Base-by-base conservation (phyloP, 176 grass and related monocot genomes). In the Triticum timopheevii region DNA sequence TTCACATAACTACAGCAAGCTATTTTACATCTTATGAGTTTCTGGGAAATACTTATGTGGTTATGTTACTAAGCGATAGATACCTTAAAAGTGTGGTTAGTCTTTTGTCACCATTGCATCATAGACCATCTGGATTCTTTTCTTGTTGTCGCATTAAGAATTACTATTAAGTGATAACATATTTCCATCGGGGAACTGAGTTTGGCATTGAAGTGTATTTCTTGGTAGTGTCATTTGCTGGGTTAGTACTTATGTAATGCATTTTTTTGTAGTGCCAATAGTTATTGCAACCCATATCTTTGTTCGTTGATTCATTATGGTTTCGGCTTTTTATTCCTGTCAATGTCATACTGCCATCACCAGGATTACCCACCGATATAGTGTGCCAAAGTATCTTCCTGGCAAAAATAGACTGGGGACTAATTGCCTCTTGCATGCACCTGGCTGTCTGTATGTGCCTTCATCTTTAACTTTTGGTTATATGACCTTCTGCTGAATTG, bases 401-500 rank as follows among this genome's bases (percentile, higher is more conserved):
- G 34, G 65, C 66, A 19, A 68, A 44, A 76, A 9, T 77, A 31
- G n/a, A 75, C 13, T 69, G 23, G 15, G 3, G 36, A 6, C 44
- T 76, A 80, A 65, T 75, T 84, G 6, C 82, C 11, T 77, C 56
- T 76, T 76, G 6, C 65, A 34, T 86, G 28, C 38, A 24, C 61
- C 59, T 78, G 12, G n/a, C 23, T 78, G 5, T 65, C 63, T 70
- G 19, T 83, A 68, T 82, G 13, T 52, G 19, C n/a, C 47, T 72
- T 35, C 38, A 10, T 59, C 70, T 12, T 70, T 80, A 19, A n/a
- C 17, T 42, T 64, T 76, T 15, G 22, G 38, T 22, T 81, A 10
- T 82, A 70, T 71, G 31, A 33, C n/a, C 38, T 31, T 77, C 42
- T 65, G 42, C 42, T 77, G 10, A 81, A 34, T 65, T 85, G 39